A percentile compares a stretch with the other conserved stretches of the same genome.
phyloP scores from a whole-genome alignment of 139 green algal genomes.

The Closterium sp. region DNA sequence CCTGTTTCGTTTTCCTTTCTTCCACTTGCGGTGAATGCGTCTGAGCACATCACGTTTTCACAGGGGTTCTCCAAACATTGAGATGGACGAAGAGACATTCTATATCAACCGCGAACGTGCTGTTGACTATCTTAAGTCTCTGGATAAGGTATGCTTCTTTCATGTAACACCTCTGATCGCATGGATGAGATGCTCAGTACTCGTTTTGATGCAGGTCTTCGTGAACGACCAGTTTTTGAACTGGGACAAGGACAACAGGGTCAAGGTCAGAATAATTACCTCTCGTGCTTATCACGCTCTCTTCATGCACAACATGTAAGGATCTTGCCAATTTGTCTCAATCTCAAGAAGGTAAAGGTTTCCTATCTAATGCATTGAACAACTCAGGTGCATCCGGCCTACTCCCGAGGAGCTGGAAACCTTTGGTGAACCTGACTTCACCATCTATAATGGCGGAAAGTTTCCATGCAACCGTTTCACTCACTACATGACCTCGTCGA shows the following conservation, averaged over 20 bases:
- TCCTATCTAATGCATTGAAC: neutral
- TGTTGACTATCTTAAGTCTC: conserved; percentile 42
- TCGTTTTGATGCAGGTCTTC: neutral
- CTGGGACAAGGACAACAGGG: conserved; percentile 15
- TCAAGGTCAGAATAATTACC: conserved; percentile 62
- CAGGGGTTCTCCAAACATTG: conserved; percentile 45
- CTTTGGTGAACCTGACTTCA: conserved; percentile 80
- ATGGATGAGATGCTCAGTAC: neutral
- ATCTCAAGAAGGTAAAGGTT: neutral
- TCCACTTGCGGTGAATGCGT: neutral
- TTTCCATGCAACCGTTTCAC: conserved; percentile 85
- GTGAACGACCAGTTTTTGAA: conserved; percentile 33
- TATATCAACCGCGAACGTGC: conserved; percentile 36
- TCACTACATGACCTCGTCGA: conserved; percentile 85
- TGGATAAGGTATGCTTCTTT: conserved; percentile 36
- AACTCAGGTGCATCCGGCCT: conserved; percentile 64
- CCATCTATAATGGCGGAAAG: conserved; percentile 89
- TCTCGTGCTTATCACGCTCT: conserved; percentile 88
- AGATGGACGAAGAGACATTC: conserved; percentile 49
- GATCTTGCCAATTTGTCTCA: neutral
- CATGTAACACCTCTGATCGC: neutral
- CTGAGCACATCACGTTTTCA: neutral
- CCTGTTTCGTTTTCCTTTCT: neutral
- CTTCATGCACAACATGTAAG: conserved; percentile 94
- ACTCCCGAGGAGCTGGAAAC: conserved; percentile 76